These are phyloP conservation scores for Globisporangium acanthophoron DNA, from an alignment of 352 stramenopile genomes.

Conservation along the genomic window DNA sequence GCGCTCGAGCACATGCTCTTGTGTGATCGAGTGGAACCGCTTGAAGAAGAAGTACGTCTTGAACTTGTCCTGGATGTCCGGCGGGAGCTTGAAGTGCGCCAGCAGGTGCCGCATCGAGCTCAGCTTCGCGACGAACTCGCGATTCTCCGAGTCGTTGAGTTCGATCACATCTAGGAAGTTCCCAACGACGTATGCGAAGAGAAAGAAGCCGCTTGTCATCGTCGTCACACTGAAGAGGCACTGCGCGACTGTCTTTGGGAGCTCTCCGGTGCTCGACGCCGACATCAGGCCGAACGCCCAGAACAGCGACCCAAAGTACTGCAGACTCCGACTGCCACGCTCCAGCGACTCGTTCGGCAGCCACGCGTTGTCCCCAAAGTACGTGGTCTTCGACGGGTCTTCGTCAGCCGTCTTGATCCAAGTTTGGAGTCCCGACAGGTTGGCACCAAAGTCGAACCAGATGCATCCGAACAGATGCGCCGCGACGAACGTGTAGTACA, in stretches of 20 bases:
- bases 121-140: conserved; percentile 51
- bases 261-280: conserved; percentile 42
- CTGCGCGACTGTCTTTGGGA: conserved; percentile 39
- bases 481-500: conserved; percentile 51
- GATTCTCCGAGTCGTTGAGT: conserved; percentile 51
- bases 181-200: conserved; percentile 55
- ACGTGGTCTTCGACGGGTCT: not conserved
- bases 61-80: conserved; percentile 42
- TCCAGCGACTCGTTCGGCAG: conserved; percentile 19
- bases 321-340: conserved; percentile 17
- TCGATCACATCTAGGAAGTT: conserved; percentile 57
- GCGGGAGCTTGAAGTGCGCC: conserved; percentile 41
- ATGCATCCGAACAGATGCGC: conserved; percentile 50
- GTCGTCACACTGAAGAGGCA: conserved; percentile 51
- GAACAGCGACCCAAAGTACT: conserved; percentile 46
- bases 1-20: conserved; percentile 51
- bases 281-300: conserved; percentile 58
- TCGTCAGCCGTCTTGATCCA: not conserved
- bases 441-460: conserved; percentile 56
- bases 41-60: conserved; percentile 69
- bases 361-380: conserved; percentile 32
- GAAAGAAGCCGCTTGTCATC: conserved; percentile 57
- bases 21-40: conserved; percentile 60
- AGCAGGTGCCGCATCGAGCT: conserved; percentile 48
- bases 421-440: conserved; percentile 33